These are phyloP conservation scores for Ambrosia hybrid DNA, from an alignment of 140 eudicot genomes.

Conservation along the genomic window DNA sequence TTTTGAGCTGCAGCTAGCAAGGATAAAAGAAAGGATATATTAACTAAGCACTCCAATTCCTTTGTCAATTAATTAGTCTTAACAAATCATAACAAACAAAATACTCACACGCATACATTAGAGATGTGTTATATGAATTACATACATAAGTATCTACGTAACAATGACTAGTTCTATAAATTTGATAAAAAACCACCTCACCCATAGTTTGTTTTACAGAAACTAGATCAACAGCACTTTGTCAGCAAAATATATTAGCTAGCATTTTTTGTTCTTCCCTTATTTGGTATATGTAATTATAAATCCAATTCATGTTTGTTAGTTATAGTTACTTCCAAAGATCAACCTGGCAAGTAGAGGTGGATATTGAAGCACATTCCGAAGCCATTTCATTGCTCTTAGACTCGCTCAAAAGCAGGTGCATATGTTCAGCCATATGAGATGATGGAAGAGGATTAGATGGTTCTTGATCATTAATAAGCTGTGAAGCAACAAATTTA, in stretches of 20 bases:
- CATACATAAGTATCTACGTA: conserved; percentile 10
- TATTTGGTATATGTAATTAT: conserved; percentile 22
- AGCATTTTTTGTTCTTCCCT: conserved; percentile 20
- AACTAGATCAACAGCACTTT: neutral
- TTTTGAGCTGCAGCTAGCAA: conserved; percentile 3
- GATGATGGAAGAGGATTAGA: conserved; percentile 34
- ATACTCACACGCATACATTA: conserved; percentile 30
- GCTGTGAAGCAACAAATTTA: conserved; percentile 86
- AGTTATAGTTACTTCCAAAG: conserved; percentile 53
- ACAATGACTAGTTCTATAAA: conserved; percentile 12
- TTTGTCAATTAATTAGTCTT: conserved; percentile 32
- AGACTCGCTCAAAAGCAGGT: conserved; percentile 42
- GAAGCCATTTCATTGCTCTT: conserved; percentile 52
- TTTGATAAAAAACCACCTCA: conserved; percentile 16
- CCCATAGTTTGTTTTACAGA: too few relatives aligned
- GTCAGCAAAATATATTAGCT: conserved; percentile 26
- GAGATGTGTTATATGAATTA: conserved; percentile 26
- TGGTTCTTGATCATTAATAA: conserved; percentile 54
- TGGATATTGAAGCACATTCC: conserved; percentile 56
- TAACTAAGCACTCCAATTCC: conserved; percentile 23
- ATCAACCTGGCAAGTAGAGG: conserved; percentile 63
- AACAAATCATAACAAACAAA: conserved; percentile 31
- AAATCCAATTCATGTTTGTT: neutral
- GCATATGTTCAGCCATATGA: conserved; percentile 54
- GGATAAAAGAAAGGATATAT: neutral